Conservation (phyloP, 2,329 filamentous ascomycete species). For the Ophiostoma sp. region DNA sequence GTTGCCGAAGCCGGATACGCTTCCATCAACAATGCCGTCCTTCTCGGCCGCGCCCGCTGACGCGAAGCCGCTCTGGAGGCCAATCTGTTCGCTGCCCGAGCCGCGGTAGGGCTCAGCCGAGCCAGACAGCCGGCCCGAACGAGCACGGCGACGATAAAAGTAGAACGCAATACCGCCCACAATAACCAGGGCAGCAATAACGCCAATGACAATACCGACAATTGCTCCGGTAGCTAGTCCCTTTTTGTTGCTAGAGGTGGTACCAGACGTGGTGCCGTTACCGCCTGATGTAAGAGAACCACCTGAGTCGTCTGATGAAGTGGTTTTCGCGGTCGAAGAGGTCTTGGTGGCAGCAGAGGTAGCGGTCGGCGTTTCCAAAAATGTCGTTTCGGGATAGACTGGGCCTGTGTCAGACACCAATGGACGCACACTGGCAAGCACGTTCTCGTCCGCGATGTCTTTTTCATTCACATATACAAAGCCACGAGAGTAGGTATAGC, state of each 20-base stretch:
- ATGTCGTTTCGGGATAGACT: too few relatives aligned
- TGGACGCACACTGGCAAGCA: too few relatives aligned
- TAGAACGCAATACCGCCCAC: conserved; percentile 37
- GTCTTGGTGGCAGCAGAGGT: too few relatives aligned
- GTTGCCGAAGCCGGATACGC: background rate
- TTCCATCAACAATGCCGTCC: background rate
- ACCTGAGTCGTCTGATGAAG: too few relatives aligned
- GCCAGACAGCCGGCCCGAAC: background rate
- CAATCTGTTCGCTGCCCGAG: conserved; percentile 10
- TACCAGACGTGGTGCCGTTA: background rate
- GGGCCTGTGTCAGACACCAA: too few relatives aligned
- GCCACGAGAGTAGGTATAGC: too few relatives aligned
- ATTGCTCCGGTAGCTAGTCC: conserved; percentile 41
- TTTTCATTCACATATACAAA: too few relatives aligned
- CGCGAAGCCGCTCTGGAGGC: conserved; percentile 4
- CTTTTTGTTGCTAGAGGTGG: background rate
- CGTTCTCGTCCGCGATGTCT: too few relatives aligned
- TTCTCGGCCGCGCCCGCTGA: background rate
- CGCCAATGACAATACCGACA: conserved; percentile 44
- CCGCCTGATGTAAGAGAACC: background rate
- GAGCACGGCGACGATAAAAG: conserved; percentile 40
- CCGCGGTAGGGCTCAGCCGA: background rate
- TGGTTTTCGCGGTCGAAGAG: too few relatives aligned
- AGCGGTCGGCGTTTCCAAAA: too few relatives aligned
- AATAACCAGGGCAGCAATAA: conserved; percentile 37